phyloP scores from a whole-genome alignment of 192 early-diverging fungal species.

The Mortierella alpina region DNA sequence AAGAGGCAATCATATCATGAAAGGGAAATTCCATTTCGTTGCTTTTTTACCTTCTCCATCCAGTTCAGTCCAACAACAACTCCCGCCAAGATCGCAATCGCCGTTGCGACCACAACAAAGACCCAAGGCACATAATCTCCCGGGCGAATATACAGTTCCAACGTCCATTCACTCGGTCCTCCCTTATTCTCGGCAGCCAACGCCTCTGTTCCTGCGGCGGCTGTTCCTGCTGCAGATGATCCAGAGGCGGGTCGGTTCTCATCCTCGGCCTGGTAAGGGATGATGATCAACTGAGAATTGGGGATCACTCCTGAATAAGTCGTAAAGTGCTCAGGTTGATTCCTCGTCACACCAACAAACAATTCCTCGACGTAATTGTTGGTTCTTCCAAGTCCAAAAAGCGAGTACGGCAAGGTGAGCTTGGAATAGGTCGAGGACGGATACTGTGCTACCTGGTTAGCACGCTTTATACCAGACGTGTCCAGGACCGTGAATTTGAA shows the following conservation, averaged over 20 bases:
- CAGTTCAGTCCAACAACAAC: slow-evolving; percentile 78
- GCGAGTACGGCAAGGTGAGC: slow-evolving; percentile 81
- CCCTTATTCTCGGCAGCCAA: slow-evolving; percentile 14
- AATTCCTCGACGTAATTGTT: slow-evolving; percentile 97
- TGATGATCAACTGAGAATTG: slow-evolving; percentile 90
- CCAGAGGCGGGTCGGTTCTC: slow-evolving; percentile 56
- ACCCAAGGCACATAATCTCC: slow-evolving; percentile 87
- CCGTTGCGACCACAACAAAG: slow-evolving; percentile 76
- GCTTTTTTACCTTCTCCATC: slow-evolving; percentile 74
- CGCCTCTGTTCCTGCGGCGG: background rate
- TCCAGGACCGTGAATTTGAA: slow-evolving; percentile 91
- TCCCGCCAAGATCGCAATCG: slow-evolving; percentile 76
- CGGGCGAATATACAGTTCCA: slow-evolving; percentile 91
- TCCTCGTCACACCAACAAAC: slow-evolving; percentile 82
- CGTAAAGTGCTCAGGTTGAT: slow-evolving; percentile 67
- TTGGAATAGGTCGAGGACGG: slow-evolving; percentile 83
- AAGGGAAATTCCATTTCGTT: background rate
- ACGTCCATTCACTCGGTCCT: slow-evolving; percentile 74
- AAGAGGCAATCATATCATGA: background rate
- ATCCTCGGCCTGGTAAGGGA: slow-evolving; percentile 75
- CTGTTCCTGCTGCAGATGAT: background rate
- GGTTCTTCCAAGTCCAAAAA: slow-evolving; percentile 91
- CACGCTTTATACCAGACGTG: slow-evolving; percentile 80
- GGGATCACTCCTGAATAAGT: slow-evolving; percentile 90
- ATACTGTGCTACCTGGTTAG: slow-evolving; percentile 82